These are phyloP conservation scores for Emericellopsis atlantica DNA, from an alignment of 2,329 filamentous ascomycete species.

Conservation along the genomic window DNA sequence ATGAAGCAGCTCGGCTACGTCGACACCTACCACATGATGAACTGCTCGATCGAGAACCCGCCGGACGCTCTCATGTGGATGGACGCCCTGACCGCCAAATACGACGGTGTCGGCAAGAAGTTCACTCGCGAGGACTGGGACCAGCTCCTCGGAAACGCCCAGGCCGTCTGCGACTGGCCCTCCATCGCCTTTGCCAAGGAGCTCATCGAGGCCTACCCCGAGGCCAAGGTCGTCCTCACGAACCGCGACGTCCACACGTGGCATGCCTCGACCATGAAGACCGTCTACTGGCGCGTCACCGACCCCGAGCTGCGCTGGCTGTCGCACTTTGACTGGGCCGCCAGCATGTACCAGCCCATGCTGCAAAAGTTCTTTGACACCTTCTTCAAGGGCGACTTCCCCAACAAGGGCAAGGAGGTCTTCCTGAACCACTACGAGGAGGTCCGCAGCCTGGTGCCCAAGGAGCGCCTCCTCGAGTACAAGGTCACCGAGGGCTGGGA, in stretches of 20 bases:
- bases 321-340: conserved; percentile 42
- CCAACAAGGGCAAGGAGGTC: conserved; percentile 49
- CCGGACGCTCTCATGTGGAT: conserved; percentile 56
- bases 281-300: conserved; percentile 53
- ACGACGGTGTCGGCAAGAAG: conserved; percentile 17
- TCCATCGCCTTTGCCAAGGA: conserved; percentile 56
- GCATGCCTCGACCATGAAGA: conserved; percentile 50
- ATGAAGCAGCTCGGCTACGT: conserved; percentile 54
- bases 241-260: conserved; percentile 55
- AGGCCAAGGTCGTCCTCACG: conserved; percentile 59
- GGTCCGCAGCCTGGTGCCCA: conserved; percentile 16
- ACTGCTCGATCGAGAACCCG: conserved; percentile 47
- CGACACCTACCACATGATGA: conserved; percentile 66
- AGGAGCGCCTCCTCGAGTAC: conserved; percentile 20
- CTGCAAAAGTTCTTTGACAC: conserved; percentile 55
- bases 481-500: conserved; percentile 21
- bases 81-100: conserved; percentile 48
- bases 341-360: conserved; percentile 58
- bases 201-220: conserved; percentile 58
- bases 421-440: conserved; percentile 31
- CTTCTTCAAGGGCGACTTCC: conserved; percentile 57
- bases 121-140: conserved; percentile 60
- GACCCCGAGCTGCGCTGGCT: conserved; percentile 39
- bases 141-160: conserved; percentile 52
- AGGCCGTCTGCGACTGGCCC: conserved; percentile 58